Percentiles rank a stretch among this genome's conserved stretches.
phyloP scores from a whole-genome alignment of 2,329 filamentous ascomycete species.

The Penicillium sp. region DNA sequence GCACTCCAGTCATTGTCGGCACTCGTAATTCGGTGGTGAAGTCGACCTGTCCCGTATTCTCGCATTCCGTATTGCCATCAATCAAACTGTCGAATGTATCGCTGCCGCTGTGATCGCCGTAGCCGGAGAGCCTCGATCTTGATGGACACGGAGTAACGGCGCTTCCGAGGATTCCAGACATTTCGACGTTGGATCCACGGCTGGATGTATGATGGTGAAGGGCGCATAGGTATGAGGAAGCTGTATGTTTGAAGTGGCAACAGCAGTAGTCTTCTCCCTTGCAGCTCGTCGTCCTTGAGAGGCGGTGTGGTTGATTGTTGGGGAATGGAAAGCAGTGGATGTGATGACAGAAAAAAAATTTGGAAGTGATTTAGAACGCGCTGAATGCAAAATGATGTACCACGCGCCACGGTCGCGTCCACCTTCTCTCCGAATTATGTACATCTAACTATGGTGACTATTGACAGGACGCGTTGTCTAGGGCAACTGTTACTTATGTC shows the following conservation, averaged over 20 bases:
- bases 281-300: slow-evolving; percentile 14
- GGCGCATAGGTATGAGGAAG: slow-evolving; percentile 6
- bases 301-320: slow-evolving; percentile 11
- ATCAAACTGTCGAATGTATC: slow-evolving; percentile 25
- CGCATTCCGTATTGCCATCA: slow-evolving; percentile 28
- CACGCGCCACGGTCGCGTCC: slow-evolving; percentile 8
- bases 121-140: slow-evolving; percentile 21
- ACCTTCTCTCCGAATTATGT: neutral
- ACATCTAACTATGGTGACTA: slow-evolving; percentile 2
- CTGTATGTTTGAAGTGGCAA: neutral
- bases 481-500: slow-evolving; percentile 16
- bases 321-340: neutral
- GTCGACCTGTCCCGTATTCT: slow-evolving; percentile 41
- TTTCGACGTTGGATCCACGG: slow-evolving; percentile 8
- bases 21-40: slow-evolving; percentile 42
- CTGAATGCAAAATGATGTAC: neutral
- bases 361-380: neutral
- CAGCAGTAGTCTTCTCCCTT: slow-evolving; percentile 8
- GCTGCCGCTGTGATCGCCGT: slow-evolving; percentile 17
- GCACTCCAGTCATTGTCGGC: slow-evolving; percentile 29
- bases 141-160: slow-evolving; percentile 36
- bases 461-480: slow-evolving; percentile 16
- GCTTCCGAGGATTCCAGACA: slow-evolving; percentile 28
- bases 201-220: neutral
- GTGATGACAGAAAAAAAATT: neutral